Evolutionary conservation across 306 rosid species (phyloP).

Genomic region (Cucumis melo): DNA sequence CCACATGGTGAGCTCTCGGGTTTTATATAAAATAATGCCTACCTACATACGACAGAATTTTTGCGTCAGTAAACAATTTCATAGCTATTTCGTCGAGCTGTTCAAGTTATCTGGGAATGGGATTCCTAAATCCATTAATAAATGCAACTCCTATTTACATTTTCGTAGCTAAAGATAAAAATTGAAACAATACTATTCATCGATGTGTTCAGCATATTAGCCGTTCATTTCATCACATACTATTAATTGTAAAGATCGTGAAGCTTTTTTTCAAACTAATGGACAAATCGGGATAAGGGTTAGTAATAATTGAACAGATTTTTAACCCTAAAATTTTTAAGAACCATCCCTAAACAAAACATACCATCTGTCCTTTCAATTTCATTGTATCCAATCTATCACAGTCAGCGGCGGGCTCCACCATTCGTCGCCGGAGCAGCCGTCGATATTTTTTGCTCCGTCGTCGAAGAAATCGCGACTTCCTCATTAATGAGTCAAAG

Average conservation of each 20-base stretch:
- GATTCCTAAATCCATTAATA: background rate
- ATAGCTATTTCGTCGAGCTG: background rate
- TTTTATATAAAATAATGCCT: background rate
- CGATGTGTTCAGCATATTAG: background rate
- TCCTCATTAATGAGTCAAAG: background rate
- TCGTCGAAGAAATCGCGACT: background rate
- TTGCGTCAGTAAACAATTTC: background rate
- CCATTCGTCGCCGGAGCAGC: background rate
- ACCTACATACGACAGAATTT: background rate
- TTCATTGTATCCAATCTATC: background rate
- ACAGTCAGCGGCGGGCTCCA: background rate
- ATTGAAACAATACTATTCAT: background rate
- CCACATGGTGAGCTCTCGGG: constrained; percentile 1
- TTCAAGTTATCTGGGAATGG: background rate
- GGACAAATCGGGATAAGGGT: background rate
- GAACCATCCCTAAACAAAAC: background rate
- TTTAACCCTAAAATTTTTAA: background rate
- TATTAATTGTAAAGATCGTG: background rate
- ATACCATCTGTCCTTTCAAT: background rate
- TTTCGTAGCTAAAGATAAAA: background rate
- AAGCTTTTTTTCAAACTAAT: background rate
- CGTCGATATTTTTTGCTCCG: background rate
- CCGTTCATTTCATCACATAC: background rate
- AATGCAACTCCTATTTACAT: background rate
- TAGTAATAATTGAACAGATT: background rate